Conservation (phyloP, 2,329 filamentous ascomycete species). For the Aspergillus quadrilineatus region DNA sequence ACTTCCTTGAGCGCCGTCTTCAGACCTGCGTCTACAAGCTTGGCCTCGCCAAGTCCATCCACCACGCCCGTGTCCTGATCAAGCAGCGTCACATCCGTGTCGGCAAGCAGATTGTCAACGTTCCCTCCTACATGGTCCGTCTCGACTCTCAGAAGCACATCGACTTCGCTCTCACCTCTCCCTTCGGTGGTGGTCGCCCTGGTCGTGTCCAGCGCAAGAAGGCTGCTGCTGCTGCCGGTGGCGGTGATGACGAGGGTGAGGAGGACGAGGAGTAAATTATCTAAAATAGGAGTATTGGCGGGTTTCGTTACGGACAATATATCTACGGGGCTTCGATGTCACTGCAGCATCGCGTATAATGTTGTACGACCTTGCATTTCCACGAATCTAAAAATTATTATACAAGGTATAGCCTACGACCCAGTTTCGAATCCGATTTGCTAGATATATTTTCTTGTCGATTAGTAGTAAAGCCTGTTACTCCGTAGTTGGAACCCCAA, state of each 20-base stretch:
- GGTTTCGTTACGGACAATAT: conserved; percentile 38
- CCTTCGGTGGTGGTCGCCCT: conserved; percentile 94
- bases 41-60: conserved; percentile 99
- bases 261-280: conserved; percentile 70
- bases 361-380: conserved; percentile 42
- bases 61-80: conserved; percentile 99
- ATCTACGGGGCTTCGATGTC: conserved; percentile 35
- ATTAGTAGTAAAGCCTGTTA: neutral
- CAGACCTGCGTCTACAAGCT: conserved; percentile 99
- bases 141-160: conserved; percentile 99
- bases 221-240: conserved; percentile 89
- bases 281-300: conserved; percentile 38
- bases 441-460: conserved; percentile 1
- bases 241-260: conserved; percentile 59
- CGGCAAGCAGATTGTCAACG: conserved; percentile 99
- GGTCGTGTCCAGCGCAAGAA: conserved; percentile 99
- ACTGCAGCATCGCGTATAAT: conserved; percentile 41
- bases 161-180: conserved; percentile 95
- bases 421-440: conserved; percentile 34
- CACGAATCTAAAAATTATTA: conserved; percentile 32
- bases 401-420: conserved; percentile 32
- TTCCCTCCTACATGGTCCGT: conserved; percentile 98
- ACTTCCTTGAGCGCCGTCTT: conserved; percentile 99
- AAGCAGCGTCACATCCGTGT: conserved; percentile 99
- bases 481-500: conserved; percentile 7